Evolutionary conservation across 2,329 filamentous ascomycete species (phyloP), one percentile per base, ranked within the genome.

Genomic region (Fulvia fulva): DNA sequence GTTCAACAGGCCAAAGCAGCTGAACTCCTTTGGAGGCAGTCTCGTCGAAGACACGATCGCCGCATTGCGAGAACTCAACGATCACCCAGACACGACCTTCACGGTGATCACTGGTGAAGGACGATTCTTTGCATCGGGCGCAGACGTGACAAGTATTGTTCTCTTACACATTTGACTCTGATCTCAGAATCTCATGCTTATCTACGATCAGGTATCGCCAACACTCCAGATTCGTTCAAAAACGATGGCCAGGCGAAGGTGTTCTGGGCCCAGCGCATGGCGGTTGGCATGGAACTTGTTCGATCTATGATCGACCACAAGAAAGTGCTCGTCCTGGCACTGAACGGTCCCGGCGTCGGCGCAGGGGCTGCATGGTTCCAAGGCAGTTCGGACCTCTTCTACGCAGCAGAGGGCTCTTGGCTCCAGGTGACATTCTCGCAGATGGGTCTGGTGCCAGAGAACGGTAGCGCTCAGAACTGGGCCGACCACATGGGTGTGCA

Each of bases 101-200:
- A 68, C 67, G 1, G 64, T 68, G 53, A 65, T 68, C 46, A 68
- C 67, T 7, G 67, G 67, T 54, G 65, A 67, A 51, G 67, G 67
- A 8, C 59, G 67, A 47, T 68, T 68, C 56, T 68, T 68, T 52
- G 60, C 63, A 12, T 56, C 67, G 25, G 67, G 67, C 16, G 67
- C 67, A 45, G 67, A 68, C 56, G 67, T 68, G 41, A 67, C 59
- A 19, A 58, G 64, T 62, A 25, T 37, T 12, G 26, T 11, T 28
- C 14, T 22, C 22, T 14, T 51, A 1, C 23, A 25, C 19, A 25
- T 25, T 9, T 12, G 12, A 12, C 21, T 28, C 12, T 23, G n/a
- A 51, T 19, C 14, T 34, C 14, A 23, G 32, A n/a, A 6, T 19
- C 3, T 25, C 11, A 44, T 43, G 16, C 55, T 46, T 19, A 53